Conservation (phyloP, 108 stramenopile species). For the Nitzschia sp. region DNA sequence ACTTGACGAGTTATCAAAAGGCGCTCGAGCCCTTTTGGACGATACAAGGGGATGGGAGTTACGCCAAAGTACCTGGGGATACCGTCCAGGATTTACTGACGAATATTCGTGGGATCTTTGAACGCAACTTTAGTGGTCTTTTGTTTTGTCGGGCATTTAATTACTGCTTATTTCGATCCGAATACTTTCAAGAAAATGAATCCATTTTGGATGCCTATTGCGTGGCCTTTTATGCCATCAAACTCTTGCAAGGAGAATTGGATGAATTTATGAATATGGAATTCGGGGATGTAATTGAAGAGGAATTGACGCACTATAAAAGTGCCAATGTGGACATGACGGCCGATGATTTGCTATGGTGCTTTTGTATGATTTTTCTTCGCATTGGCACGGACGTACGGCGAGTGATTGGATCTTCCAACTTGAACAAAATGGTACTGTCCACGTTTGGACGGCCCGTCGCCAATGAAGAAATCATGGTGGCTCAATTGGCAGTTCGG, state of each 20-base stretch:
- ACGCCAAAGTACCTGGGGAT: slow-evolving; percentile 6
- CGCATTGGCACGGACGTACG: slow-evolving; percentile 3
- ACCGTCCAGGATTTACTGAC: neutral
- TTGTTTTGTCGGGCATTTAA: slow-evolving; percentile 25
- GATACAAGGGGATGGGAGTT: neutral
- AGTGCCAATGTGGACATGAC: slow-evolving; percentile 24
- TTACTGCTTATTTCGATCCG: slow-evolving; percentile 5
- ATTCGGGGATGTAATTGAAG: slow-evolving; percentile 16
- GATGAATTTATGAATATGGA: slow-evolving; percentile 24
- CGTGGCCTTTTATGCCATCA: slow-evolving; percentile 8
- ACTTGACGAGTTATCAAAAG: neutral
- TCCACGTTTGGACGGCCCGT: neutral
- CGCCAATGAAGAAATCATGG: slow-evolving; percentile 16
- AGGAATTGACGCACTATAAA: slow-evolving; percentile 10
- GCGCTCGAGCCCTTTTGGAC: slow-evolving; percentile 12
- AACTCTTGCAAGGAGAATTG: slow-evolving; percentile 18
- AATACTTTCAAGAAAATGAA: slow-evolving; percentile 5
- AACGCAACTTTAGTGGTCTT: slow-evolving; percentile 18
- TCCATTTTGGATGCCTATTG: slow-evolving; percentile 21
- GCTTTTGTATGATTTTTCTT: slow-evolving; percentile 14
- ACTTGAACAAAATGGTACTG: slow-evolving; percentile 10
- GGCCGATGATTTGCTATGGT: slow-evolving; percentile 22
- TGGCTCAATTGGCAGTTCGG: slow-evolving; percentile 17
- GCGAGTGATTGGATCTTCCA: neutral
- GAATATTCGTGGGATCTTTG: slow-evolving; percentile 12